Conservation (phyloP, 1,284 basidiomycete species). For the Blastosporella zonata region DNA sequence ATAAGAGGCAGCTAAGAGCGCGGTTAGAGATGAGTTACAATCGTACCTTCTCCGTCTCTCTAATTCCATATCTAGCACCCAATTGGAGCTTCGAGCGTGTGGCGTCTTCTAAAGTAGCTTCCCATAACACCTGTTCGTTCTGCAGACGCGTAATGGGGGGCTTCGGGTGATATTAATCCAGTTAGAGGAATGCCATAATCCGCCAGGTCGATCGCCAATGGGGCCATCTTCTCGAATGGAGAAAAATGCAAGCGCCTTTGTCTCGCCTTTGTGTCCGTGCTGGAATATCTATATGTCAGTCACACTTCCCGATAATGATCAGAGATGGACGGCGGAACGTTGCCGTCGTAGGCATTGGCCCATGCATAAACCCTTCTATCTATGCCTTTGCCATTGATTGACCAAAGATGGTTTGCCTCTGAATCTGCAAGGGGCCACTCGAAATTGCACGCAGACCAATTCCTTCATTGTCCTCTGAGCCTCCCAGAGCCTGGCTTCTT, state of each 20-base stretch:
- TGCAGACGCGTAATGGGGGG: constrained; percentile 67
- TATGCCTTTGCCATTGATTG: too few species aligned
- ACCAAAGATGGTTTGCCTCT: too few species aligned
- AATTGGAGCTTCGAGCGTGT: constrained; percentile 50
- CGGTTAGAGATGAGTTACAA: constrained; percentile 31
- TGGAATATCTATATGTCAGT: too few species aligned
- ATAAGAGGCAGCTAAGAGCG: background rate
- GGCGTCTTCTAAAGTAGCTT: constrained; percentile 54
- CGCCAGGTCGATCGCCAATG: background rate
- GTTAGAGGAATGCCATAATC: constrained; percentile 93
- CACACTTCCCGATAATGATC: too few species aligned
- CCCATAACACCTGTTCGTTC: constrained; percentile 69
- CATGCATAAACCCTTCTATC: too few species aligned
- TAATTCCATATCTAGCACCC: constrained; percentile 45
- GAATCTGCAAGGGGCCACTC: too few species aligned
- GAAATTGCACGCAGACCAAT: too few species aligned
- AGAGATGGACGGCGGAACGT: too few species aligned
- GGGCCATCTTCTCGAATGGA: background rate
- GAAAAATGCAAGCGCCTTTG: too few species aligned
- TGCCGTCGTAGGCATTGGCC: too few species aligned
- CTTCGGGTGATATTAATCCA: constrained; percentile 87
- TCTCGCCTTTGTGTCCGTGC: too few species aligned
- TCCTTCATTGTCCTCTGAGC: background rate
- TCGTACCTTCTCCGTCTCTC: constrained; percentile 39
- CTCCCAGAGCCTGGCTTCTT: background rate